Evolutionary conservation across 106 monocot genomes (phyloP).

Genomic region (Agapanthus africanus): DNA sequence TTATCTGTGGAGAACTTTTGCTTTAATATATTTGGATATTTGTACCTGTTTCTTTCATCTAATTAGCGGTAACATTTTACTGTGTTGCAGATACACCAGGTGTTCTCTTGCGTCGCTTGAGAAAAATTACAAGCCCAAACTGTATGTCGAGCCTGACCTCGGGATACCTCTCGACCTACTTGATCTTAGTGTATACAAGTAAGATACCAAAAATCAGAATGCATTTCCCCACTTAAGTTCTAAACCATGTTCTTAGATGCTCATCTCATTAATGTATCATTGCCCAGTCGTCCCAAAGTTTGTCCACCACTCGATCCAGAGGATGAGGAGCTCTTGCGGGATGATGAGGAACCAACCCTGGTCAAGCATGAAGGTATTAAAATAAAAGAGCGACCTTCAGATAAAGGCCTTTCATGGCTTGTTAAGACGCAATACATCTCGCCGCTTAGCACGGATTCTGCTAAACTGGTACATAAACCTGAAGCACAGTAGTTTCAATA

Average conservation of each 20-base stretch:
- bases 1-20: too few species aligned
- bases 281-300: slow-evolving; percentile 37
- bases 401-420: slow-evolving; percentile 88
- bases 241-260: not conserved
- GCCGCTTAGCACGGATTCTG: slow-evolving; percentile 69
- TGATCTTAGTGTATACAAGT: slow-evolving; percentile 88
- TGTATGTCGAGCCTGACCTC: slow-evolving; percentile 75
- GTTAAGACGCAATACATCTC: slow-evolving; percentile 99
- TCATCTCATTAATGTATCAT: not conserved
- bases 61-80: slow-evolving; percentile 4
- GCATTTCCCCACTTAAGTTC: too few species aligned
- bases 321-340: slow-evolving; percentile 82
- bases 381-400: slow-evolving; percentile 80
- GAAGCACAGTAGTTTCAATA: too few species aligned
- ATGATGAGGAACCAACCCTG: slow-evolving; percentile 68
- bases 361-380: slow-evolving; percentile 81
- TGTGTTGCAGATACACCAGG: slow-evolving; percentile 52
- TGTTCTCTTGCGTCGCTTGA: slow-evolving; percentile 77
- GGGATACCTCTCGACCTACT: slow-evolving; percentile 97
- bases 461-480: slow-evolving; percentile 54
- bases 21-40: too few species aligned
- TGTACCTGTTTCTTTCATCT: too few species aligned
- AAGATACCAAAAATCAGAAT: slow-evolving; percentile 14
- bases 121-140: slow-evolving; percentile 80
- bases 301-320: slow-evolving; percentile 56